Evolutionary conservation across 371 early-diverging fungal species (phyloP).

Genomic region (Rhizopus sp.): DNA sequence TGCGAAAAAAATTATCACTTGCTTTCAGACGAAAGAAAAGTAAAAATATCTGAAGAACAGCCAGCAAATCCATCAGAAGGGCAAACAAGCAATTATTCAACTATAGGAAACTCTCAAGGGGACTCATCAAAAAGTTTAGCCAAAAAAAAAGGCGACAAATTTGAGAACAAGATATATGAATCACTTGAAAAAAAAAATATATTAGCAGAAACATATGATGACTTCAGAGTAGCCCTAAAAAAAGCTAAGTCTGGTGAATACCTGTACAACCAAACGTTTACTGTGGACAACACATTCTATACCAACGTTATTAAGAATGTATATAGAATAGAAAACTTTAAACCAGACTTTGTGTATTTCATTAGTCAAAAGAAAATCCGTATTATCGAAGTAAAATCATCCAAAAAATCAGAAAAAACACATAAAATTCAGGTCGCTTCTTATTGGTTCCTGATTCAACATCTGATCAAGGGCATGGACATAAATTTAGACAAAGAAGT

Average conservation of each 20-base stretch:
- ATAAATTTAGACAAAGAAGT: slow-evolving; percentile 41
- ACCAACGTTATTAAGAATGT: slow-evolving; percentile 24
- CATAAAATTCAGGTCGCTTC: slow-evolving; percentile 61
- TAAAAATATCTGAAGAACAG: neutral
- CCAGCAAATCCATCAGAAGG: no score
- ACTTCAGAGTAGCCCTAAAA: slow-evolving; percentile 34
- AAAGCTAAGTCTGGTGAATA: slow-evolving; percentile 35
- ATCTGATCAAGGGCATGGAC: slow-evolving; percentile 30
- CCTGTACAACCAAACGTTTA: slow-evolving; percentile 45
- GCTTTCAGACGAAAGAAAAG: neutral
- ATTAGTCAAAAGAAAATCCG: slow-evolving; percentile 37
- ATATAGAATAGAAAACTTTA: slow-evolving; percentile 38
- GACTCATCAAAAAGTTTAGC: no score
- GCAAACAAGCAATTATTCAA: no score
- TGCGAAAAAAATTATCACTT: slow-evolving; percentile 16
- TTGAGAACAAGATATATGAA: slow-evolving; percentile 36
- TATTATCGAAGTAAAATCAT: slow-evolving; percentile 58
- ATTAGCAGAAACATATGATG: slow-evolving; percentile 31
- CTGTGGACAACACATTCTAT: slow-evolving; percentile 42
- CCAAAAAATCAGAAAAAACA: slow-evolving; percentile 34
- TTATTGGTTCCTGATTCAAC: slow-evolving; percentile 48
- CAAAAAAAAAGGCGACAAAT: slow-evolving; percentile 20
- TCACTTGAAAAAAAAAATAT: slow-evolving; percentile 2
- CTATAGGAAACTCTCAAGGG: no score
- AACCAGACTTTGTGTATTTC: slow-evolving; percentile 49